These are phyloP conservation scores for Claviceps sp. DNA, from an alignment of 2,329 filamentous ascomycete genomes.

Conservation along the genomic window DNA sequence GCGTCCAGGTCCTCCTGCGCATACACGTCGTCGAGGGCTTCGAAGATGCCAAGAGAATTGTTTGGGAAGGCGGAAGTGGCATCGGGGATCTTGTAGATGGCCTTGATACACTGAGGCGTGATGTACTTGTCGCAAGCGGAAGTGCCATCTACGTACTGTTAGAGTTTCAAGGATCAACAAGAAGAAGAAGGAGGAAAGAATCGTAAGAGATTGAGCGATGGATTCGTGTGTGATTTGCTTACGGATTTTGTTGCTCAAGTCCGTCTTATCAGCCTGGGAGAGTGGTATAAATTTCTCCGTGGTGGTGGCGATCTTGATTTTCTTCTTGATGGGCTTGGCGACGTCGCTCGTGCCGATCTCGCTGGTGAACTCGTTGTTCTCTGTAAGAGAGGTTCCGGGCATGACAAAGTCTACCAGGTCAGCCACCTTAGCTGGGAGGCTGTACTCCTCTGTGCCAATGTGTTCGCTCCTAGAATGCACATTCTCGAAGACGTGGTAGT, in stretches of 20 bases:
- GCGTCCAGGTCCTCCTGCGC: slow-evolving; percentile 32
- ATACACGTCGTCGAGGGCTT: slow-evolving; percentile 37
- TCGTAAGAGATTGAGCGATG: too few species aligned
- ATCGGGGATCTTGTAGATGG: slow-evolving; percentile 31
- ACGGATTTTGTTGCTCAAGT: not conserved
- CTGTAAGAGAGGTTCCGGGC: slow-evolving; percentile 18
- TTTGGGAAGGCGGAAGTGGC: slow-evolving; percentile 18
- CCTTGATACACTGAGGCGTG: slow-evolving; percentile 41
- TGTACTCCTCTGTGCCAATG: slow-evolving; percentile 28
- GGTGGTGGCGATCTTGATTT: not conserved
- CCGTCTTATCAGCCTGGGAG: not conserved
- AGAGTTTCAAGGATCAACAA: not conserved
- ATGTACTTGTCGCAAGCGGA: slow-evolving; percentile 36
- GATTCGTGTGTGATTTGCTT: too few species aligned
- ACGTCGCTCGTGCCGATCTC: too few species aligned
- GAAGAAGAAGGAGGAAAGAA: not conserved
- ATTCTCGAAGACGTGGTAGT: slow-evolving; percentile 38
- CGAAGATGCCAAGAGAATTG: slow-evolving; percentile 39
- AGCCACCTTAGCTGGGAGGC: slow-evolving; percentile 22
- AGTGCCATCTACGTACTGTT: slow-evolving; percentile 1
- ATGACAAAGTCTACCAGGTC: slow-evolving; percentile 28
- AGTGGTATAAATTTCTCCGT: not conserved
- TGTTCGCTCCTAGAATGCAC: slow-evolving; percentile 17
- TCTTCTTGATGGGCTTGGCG: not conserved
- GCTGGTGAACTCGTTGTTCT: not conserved